Percentiles rank a stretch among this genome's conserved stretches.
These are phyloP conservation scores for Perkinsela sp. DNA, from an alignment of 208 protist species.

Conservation along the genomic window DNA sequence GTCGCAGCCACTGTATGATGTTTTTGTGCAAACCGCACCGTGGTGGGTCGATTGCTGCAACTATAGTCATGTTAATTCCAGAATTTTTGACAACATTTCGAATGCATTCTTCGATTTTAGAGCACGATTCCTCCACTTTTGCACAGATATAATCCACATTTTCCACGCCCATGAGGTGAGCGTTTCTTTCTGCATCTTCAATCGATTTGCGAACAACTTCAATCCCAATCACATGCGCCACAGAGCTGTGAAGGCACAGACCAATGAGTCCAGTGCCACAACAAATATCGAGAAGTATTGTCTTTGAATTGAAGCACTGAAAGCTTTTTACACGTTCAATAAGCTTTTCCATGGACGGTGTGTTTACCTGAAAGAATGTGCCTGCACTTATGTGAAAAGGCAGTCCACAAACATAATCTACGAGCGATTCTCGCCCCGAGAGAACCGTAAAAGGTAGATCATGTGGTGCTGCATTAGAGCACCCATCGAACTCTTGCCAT, in stretches of 20 bases:
- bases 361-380: constrained; percentile 86
- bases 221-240: constrained; percentile 65
- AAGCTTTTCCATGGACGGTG: constrained; percentile 42
- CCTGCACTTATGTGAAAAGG: constrained; percentile 61
- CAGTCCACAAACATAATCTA: constrained; percentile 27
- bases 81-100: constrained; percentile 15
- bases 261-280: constrained; percentile 82
- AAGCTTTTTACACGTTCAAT: constrained; percentile 28
- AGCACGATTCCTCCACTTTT: constrained; percentile 55
- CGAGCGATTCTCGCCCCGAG: constrained; percentile 21
- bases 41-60: constrained; percentile 65
- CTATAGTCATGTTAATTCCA: constrained; percentile 21
- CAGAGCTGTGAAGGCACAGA: constrained; percentile 29
- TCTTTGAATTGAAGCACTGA: constrained; percentile 17
- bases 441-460: constrained; percentile 28
- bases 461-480: constrained; percentile 8
- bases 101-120: constrained; percentile 62
- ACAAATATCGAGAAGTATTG: constrained; percentile 73
- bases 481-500: constrained; percentile 17
- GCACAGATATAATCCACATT: constrained; percentile 64
- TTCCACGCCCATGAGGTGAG: constrained; percentile 31
- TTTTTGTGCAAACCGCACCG: constrained; percentile 43
- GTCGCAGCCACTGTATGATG: constrained; percentile 72
- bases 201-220: constrained; percentile 62
- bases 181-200: constrained; percentile 51